Percentiles rank a stretch among this genome's conserved stretches.
phyloP scores from a whole-genome alignment of 805 yeast species.

The Teunomyces tritomae region DNA sequence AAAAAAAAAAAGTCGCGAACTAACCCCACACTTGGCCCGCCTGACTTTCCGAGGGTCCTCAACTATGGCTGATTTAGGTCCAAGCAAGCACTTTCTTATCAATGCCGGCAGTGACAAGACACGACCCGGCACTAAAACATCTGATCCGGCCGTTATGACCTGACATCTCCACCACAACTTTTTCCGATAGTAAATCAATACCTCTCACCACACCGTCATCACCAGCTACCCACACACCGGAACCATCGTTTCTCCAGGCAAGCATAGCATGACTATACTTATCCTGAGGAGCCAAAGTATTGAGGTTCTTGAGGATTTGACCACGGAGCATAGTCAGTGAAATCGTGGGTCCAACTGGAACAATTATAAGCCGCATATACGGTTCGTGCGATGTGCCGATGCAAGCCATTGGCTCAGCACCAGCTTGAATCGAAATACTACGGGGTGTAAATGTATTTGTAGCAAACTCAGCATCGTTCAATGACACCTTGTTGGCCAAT shows the following conservation, averaged over 20 bases:
- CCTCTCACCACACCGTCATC: conserved; percentile 70
- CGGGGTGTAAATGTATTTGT: conserved; percentile 62
- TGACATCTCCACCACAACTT: conserved; percentile 31
- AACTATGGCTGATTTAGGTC: neutral
- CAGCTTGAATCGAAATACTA: conserved; percentile 27
- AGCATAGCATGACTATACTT: conserved; percentile 55
- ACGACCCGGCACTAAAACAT: conserved; percentile 30
- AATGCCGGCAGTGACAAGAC: conserved; percentile 48
- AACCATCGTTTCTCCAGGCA: conserved; percentile 36
- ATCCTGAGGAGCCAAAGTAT: conserved; percentile 64
- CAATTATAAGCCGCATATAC: conserved; percentile 63
- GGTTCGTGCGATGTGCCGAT: conserved; percentile 80
- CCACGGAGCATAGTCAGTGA: conserved; percentile 18
- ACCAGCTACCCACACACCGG: conserved; percentile 65
- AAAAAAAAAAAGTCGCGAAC: neutral
- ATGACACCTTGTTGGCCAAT: conserved; percentile 45
- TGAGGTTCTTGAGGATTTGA: conserved; percentile 29
- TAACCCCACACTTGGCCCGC: conserved; percentile 1
- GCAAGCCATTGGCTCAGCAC: conserved; percentile 38
- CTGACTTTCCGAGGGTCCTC: neutral
- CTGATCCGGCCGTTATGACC: conserved; percentile 51
- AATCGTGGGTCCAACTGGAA: conserved; percentile 37
- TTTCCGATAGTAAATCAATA: conserved; percentile 44
- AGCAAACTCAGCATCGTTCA: conserved; percentile 73
- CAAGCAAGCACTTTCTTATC: conserved; percentile 19